Evolutionary conservation across 176 grass and related monocot species (phyloP), one percentile per base, ranked within the genome.

Genomic region (Olyra latifolia): DNA sequence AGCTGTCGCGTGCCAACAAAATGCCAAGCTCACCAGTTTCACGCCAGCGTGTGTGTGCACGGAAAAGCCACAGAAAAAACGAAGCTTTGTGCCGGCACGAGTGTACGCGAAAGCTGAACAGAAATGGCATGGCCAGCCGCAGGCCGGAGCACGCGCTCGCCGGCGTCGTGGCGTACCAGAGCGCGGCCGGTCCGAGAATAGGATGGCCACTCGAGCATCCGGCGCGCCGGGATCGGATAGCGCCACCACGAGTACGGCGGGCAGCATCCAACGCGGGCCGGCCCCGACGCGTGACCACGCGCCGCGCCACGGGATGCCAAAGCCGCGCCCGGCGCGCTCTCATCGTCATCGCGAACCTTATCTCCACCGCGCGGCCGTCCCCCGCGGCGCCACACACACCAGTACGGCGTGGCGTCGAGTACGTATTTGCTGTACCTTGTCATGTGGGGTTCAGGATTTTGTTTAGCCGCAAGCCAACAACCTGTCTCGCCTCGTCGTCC

Each of bases 311-410:
- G 42, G 41, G 73, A 77, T 77, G 8, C n/a, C 62, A 7, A 3
- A 4, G 8, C 62, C 62, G 16, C 73, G 53, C 41, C n/a, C 83
- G n/a, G 32, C 32, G 32, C 32, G 32, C 32, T 4, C 32, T 35
- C 32, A 35, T 35, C 32, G 32, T 42, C 66, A 72, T 79, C 83
- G 39, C 25, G 25, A 86, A 86, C 77, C 84, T 86, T 80, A 80
- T 86, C 76, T 19, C 69, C 62, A 7, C 47, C 25, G 47, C 6
- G 40, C 25, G 72, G 22, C 19, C 48, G 50, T 30, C 42, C 77
- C 15, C 77, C 59, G 3, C 59, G 32, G 7, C 72, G 39, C 35
- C 63, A 19, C 82, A 32, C 63, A 42, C 52, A 5, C 32, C 32
- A 0, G 32, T 35, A 35, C 32, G 32, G 32, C 32, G 1, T 35